Evolutionary conservation across 768 basidiomycete genomes (phyloP).

Genomic region (Coprinopsis sp.): DNA sequence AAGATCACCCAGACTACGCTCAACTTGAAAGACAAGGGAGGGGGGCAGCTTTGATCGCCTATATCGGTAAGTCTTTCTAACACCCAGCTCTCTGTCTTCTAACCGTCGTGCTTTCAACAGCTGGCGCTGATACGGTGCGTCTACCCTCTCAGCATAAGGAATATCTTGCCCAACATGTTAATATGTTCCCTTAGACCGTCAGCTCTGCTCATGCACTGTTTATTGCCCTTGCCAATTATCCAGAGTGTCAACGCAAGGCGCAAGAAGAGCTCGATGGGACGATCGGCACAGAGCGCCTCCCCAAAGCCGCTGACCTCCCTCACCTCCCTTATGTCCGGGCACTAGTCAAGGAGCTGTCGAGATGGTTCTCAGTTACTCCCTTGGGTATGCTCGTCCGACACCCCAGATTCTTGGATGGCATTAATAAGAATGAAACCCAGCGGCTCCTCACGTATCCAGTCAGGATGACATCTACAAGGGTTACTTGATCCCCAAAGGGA

Average conservation of each 20-base stretch:
- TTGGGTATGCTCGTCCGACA: neutral
- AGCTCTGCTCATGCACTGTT: neutral
- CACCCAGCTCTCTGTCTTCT: neutral
- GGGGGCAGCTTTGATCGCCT: constrained; percentile 20
- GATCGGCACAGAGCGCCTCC: neutral
- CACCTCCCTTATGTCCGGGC: neutral
- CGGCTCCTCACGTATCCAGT: constrained; percentile 4
- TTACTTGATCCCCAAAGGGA: constrained; percentile 11
- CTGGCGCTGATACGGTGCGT: constrained; percentile 27
- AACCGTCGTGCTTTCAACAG: constrained; percentile 5
- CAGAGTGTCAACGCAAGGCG: constrained; percentile 1
- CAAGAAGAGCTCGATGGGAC: neutral
- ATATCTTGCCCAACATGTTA: no score
- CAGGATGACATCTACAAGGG: constrained; percentile 13
- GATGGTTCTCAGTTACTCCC: constrained; percentile 8
- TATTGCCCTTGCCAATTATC: neutral
- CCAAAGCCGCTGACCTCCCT: neutral
- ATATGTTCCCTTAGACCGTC: neutral
- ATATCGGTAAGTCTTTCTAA: constrained; percentile 23
- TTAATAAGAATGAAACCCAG: neutral
- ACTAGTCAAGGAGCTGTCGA: constrained; percentile 5
- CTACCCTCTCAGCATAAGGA: no score
- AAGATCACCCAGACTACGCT: neutral
- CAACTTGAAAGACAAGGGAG: constrained; percentile 17
- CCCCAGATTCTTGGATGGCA: neutral